A percentile compares a stretch with the other conserved stretches of the same genome.
Evolutionary conservation across 306 rosid genomes (phyloP).

Genomic region (Prunus padus): DNA sequence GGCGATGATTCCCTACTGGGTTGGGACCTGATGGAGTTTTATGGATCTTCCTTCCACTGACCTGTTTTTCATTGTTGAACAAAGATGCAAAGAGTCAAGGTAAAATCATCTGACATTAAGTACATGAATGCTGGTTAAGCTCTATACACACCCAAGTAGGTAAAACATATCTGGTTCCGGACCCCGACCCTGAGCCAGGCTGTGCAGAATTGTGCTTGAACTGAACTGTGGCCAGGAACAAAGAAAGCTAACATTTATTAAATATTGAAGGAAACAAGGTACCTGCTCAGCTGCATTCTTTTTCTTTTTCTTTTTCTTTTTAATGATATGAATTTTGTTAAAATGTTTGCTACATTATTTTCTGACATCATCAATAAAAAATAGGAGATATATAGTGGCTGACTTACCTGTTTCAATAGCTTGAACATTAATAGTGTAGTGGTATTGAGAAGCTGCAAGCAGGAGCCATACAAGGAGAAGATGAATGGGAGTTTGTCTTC

Average conservation of each 20-base stretch:
- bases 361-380: slow-evolving; percentile 5
- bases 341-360: background rate
- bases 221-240: slow-evolving; percentile 42
- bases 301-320: background rate
- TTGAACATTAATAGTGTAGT: slow-evolving; percentile 37
- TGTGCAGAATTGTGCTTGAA: slow-evolving; percentile 48
- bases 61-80: slow-evolving; percentile 38
- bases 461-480: slow-evolving; percentile 53
- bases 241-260: slow-evolving; percentile 3
- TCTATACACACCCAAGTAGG: slow-evolving; percentile 44
- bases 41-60: slow-evolving; percentile 40
- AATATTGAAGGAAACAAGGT: slow-evolving; percentile 13
- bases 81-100: slow-evolving; percentile 1
- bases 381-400: background rate
- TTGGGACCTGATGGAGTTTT: slow-evolving; percentile 77
- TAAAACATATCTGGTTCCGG: slow-evolving; percentile 29
- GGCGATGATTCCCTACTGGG: slow-evolving; percentile 76
- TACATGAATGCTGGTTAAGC: background rate
- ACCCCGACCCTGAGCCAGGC: slow-evolving; percentile 32
- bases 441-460: slow-evolving; percentile 48
- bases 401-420: slow-evolving; percentile 54
- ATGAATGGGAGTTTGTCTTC: slow-evolving; percentile 40
- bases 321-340: background rate
- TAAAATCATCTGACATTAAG: background rate
- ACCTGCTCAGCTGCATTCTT: background rate